These are phyloP conservation scores for Alisma plantagoaquatica DNA, from an alignment of 106 monocot species.

Conservation along the genomic window DNA sequence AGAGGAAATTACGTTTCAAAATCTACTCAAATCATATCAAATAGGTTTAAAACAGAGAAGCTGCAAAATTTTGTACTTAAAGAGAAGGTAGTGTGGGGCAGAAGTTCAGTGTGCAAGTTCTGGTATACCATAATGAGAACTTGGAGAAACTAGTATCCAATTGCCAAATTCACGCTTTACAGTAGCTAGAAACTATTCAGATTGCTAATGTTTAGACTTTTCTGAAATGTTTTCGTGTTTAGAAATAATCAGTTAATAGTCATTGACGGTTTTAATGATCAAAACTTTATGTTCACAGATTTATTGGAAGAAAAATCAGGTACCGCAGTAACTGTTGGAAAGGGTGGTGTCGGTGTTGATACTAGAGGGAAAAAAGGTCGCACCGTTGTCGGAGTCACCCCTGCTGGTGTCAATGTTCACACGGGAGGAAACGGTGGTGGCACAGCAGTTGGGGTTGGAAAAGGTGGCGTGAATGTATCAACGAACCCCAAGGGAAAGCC, in stretches of 20 bases:
- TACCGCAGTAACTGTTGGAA: constrained; percentile 11
- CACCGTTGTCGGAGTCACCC: constrained; percentile 24
- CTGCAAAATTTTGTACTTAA: too few species aligned
- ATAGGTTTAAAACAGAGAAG: too few species aligned
- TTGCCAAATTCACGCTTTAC: too few species aligned
- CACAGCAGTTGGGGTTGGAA: constrained; percentile 16
- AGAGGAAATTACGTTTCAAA: too few species aligned
- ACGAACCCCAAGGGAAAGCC: constrained; percentile 8
- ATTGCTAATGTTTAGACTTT: not conserved
- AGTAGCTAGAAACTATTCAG: not conserved
- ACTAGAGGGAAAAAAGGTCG: constrained; percentile 14
- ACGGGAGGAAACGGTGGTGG: constrained; percentile 5
- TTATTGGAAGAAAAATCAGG: constrained; percentile 9
- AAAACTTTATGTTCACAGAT: constrained; percentile 11
- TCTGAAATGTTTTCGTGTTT: not conserved
- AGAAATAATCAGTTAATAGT: not conserved
- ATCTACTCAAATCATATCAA: too few species aligned
- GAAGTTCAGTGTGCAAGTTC: too few species aligned
- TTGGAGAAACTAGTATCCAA: too few species aligned
- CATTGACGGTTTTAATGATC: not conserved
- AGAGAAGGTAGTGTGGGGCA: too few species aligned
- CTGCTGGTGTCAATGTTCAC: constrained; percentile 19
- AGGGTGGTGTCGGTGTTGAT: constrained; percentile 20
- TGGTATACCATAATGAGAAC: too few species aligned
- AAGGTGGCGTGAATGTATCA: constrained; percentile 22